phyloP scores from a whole-genome alignment of 1,284 basidiomycete genomes.

The Somion occarium region DNA sequence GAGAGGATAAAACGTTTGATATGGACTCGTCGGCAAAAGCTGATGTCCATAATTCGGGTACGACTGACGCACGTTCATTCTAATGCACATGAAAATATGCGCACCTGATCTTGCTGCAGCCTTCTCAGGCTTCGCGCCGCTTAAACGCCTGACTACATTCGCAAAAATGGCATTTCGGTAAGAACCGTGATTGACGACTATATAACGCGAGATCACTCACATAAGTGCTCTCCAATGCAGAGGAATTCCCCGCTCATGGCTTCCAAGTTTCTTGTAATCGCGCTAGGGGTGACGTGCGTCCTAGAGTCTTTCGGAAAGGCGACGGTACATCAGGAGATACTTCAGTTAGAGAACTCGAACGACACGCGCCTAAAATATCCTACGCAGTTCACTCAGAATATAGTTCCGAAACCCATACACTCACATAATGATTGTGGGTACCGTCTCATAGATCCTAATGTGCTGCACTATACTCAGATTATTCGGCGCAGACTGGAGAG shows the following conservation, averaged over 20 bases:
- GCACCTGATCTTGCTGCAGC: too few relatives aligned
- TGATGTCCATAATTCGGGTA: too few relatives aligned
- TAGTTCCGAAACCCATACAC: conserved; percentile 47
- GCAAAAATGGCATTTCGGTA: too few relatives aligned
- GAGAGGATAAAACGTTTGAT: too few relatives aligned
- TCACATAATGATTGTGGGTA: conserved; percentile 52
- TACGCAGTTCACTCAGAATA: conserved; percentile 45
- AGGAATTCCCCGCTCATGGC: neutral
- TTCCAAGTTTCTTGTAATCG: neutral
- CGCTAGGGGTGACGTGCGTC: neutral
- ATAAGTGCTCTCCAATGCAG: too few relatives aligned
- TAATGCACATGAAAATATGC: too few relatives aligned
- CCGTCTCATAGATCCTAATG: neutral
- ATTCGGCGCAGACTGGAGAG: conserved; percentile 42
- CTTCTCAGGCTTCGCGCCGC: too few relatives aligned
- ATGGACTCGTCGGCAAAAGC: too few relatives aligned
- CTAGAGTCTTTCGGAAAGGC: conserved; percentile 17
- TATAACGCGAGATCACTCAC: too few relatives aligned
- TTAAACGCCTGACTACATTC: too few relatives aligned
- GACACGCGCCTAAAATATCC: conserved; percentile 43
- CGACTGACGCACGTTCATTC: too few relatives aligned
- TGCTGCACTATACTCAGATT: neutral
- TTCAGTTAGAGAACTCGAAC: conserved; percentile 34
- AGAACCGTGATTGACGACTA: too few relatives aligned
- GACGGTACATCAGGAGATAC: conserved; percentile 34